Base-by-base conservation (phyloP, 2,329 filamentous ascomycete genomes). In the Byssochlamys sp. region DNA sequence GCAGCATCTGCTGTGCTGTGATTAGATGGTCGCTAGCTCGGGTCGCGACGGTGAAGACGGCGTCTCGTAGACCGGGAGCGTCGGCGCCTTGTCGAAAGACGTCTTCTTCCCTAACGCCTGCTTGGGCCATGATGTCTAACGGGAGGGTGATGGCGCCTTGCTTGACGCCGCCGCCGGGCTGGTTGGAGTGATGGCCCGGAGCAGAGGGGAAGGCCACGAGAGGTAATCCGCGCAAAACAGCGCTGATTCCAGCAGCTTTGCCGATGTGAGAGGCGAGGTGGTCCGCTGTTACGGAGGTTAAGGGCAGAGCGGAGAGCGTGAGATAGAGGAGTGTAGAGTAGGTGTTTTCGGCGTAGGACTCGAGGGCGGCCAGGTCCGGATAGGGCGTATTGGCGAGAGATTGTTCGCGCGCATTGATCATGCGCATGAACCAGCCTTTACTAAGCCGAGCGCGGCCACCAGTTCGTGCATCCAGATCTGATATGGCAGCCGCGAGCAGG, bases 11-110 rank as follows among this genome's bases (percentile, higher is more conserved):
- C 59, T 91, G 81, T 1, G 89, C 92, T 0, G 92, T 97, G 64
- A 96, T 95, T 33, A 99, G 78, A 73, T 99, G 94, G 70, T 99
- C 94, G 68, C 95, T 95, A 5, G 94, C 94, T 39, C 92, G 84
- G 0, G 94, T 99, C 0, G 94, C 94, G 12, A 99, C 90, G 3
- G 84, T 82, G 73, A 97, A 99, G 0, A 97, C 84, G 2, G 91
- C 92, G 72, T 99, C 92, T 60, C 88, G 85, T 19, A 97, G 79
- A 0, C 91, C 91, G 0, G 84, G 79, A 0, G 92, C 92, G n/a
- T 83, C 76, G 0, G 88, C 85, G 0, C 91, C 92, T 49, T 85
- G 80, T 7, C 92, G 83, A 59, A 95, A 89, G 0, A 99, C 87
- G 50, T 96, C 89, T 70, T 99, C 94, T 70, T 97, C 92, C 55